A percentile compares a stretch with the other conserved stretches of the same genome.
Evolutionary conservation across 2,329 filamentous ascomycete genomes (phyloP).

Genomic region (Madurella fahalii): DNA sequence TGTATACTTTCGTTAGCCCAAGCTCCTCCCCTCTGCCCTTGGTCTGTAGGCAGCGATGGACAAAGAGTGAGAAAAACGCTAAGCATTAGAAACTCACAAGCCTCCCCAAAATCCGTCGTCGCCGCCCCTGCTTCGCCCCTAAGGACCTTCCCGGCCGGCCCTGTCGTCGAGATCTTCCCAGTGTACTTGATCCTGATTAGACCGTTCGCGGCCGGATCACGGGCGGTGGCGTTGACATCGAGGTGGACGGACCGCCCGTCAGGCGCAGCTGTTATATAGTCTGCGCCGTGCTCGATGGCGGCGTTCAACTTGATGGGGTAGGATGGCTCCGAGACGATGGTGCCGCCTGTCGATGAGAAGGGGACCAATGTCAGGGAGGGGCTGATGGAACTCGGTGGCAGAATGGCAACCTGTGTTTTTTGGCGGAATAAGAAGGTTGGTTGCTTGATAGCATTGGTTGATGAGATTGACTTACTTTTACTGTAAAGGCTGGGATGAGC

Average conservation of each 20-base stretch:
- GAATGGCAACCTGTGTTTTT: constrained; percentile 26
- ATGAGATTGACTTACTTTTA: constrained; percentile 27
- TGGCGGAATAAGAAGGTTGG: background rate
- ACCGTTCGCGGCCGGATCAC: constrained; percentile 31
- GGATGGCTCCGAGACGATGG: constrained; percentile 33
- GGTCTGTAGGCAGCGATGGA: background rate
- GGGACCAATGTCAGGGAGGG: constrained; percentile 30
- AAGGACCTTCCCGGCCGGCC: constrained; percentile 33
- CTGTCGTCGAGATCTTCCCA: constrained; percentile 33
- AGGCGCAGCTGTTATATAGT: constrained; percentile 39
- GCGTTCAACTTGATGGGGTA: constrained; percentile 39
- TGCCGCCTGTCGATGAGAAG: constrained; percentile 27
- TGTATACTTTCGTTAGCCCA: constrained; percentile 9
- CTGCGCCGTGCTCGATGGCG: constrained; percentile 37
- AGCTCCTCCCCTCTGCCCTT: background rate
- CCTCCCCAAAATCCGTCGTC: constrained; percentile 38
- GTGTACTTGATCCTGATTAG: constrained; percentile 36
- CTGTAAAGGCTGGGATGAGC: constrained; percentile 40
- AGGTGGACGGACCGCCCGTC: constrained; percentile 36
- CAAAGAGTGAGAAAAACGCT: background rate
- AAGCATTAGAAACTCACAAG: constrained; percentile 29
- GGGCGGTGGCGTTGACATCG: constrained; percentile 36
- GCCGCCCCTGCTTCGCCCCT: constrained; percentile 32
- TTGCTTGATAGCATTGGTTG: background rate
- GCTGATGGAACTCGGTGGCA: constrained; percentile 29